Percentiles rank a stretch among this genome's conserved stretches.
Evolutionary conservation across 2,329 filamentous ascomycete species (phyloP).

Genomic region (Dothiorella sarmentorum): DNA sequence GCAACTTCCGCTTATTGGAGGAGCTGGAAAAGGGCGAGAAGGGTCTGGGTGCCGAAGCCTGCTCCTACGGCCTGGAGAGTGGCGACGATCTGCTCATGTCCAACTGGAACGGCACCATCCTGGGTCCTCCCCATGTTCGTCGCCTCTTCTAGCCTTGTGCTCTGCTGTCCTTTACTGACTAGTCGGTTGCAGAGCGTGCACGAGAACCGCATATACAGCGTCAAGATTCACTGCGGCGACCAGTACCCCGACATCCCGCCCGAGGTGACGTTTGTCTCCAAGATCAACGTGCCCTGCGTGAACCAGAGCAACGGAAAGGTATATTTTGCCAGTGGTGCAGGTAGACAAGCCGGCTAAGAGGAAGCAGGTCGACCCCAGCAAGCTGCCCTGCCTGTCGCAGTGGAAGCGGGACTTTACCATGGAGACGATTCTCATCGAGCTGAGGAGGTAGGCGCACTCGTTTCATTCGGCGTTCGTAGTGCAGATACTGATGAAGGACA

Average conservation of each 20-base stretch:
- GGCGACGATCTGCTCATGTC: slow-evolving; percentile 94
- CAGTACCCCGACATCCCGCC: slow-evolving; percentile 88
- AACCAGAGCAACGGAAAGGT: slow-evolving; percentile 73
- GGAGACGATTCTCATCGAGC: slow-evolving; percentile 87
- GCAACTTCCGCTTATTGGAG: slow-evolving; percentile 94
- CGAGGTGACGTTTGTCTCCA: slow-evolving; percentile 85
- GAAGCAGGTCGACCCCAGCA: slow-evolving; percentile 72
- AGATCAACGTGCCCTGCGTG: slow-evolving; percentile 95
- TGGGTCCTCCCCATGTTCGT: slow-evolving; percentile 90
- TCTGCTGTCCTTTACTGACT: not conserved
- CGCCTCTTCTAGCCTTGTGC: slow-evolving; percentile 17
- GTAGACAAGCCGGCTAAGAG: not conserved
- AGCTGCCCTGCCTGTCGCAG: slow-evolving; percentile 78
- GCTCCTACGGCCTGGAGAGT: slow-evolving; percentile 93
- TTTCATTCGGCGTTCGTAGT: slow-evolving; percentile 1
- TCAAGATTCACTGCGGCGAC: slow-evolving; percentile 92
- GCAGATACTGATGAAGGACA: slow-evolving; percentile 37
- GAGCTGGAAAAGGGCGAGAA: slow-evolving; percentile 99
- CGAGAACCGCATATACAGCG: slow-evolving; percentile 97
- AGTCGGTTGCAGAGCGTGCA: slow-evolving; percentile 68
- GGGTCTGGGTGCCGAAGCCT: slow-evolving; percentile 94
- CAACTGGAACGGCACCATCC: slow-evolving; percentile 97
- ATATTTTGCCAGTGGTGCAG: slow-evolving; percentile 22
- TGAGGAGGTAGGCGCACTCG: slow-evolving; percentile 61
- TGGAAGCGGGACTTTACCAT: slow-evolving; percentile 95